Base-by-base conservation (phyloP, 768 basidiomycete genomes). In the Atractiella rhizophila region DNA sequence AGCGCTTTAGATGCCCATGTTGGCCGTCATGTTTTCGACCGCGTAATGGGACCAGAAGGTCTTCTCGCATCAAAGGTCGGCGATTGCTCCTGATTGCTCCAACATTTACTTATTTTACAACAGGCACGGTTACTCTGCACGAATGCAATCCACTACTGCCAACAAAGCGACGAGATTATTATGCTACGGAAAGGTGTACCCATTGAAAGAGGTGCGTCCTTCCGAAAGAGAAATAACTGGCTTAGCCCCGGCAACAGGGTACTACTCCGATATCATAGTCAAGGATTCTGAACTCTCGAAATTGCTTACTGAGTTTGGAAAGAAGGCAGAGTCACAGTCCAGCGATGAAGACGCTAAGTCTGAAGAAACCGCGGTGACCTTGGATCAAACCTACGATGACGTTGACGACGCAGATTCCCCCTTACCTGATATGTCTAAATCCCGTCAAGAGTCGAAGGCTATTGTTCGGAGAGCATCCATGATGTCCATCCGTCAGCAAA, bases 1-100 rank as follows among this genome's bases (percentile, higher is more conserved):
- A 70, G 71, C 27, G 77, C 78, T 0, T 71, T 81, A 7, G 78
- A 81, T 51, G 70, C 75, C n/a, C 79, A 82, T 57, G 80, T 82
- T 28, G 78, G 77, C 12, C 70, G 76, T 4, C 81, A 85, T 55
- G 64, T 85, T 12, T 83, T 82, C 48, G 74, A 77, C 55, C 18
- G 46, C 36, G 39, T 61, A 45, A 47, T 54, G 37, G 43, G 52
- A 19, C 40, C 54, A 45, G 20, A 53, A 45, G 48, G 51, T 44
- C 19, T 63, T 0, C 54, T 63, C 40, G 55, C 59, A 55, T 55
- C 39, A 62, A 61, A 42, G 62, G 62, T 5, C n/a, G n/a, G n/a
- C n/a, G n/a, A n/a, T n/a, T n/a, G n/a, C n/a, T n/a, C n/a, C n/a
- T n/a, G n/a, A n/a, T n/a, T n/a, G n/a, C n/a, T n/a, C n/a, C n/a